These are phyloP conservation scores for Apiospora arundinis DNA, from an alignment of 2,329 filamentous ascomycete species.

Conservation along the genomic window DNA sequence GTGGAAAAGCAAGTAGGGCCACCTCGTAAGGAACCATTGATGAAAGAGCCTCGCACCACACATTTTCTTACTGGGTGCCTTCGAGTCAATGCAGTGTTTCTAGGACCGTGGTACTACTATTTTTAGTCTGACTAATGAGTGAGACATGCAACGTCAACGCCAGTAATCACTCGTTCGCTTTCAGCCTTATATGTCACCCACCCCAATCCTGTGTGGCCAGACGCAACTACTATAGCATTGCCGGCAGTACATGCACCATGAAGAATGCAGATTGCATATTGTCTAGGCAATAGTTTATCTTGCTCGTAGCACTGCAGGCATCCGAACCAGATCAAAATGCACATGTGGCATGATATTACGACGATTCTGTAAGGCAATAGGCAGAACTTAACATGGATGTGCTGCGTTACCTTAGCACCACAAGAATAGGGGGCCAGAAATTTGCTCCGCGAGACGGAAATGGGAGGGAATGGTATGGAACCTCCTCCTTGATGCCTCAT, in stretches of 20 bases:
- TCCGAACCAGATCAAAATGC: not conserved
- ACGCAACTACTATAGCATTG: not conserved
- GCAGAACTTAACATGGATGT: not conserved
- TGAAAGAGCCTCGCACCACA: not conserved
- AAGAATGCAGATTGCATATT: not conserved
- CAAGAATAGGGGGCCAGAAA: not conserved
- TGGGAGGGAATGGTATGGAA: not conserved
- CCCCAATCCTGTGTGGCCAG: not conserved
- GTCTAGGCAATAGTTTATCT: not conserved
- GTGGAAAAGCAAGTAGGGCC: not conserved
- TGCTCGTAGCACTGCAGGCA: not conserved
- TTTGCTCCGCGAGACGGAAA: not conserved
- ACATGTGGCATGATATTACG: not conserved
- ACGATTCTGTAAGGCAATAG: not conserved
- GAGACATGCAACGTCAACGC: not conserved
- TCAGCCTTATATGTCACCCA: not conserved
- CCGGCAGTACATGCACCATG: not conserved
- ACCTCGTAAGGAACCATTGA: not conserved
- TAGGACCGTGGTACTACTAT: not conserved
- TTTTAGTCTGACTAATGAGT: not conserved
- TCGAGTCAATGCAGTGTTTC: not conserved
- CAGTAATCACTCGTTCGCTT: not conserved
- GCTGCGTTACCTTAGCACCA: not conserved
- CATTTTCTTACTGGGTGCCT: not conserved
- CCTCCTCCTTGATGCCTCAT: not conserved